A percentile compares a stretch with the other conserved stretches of the same genome.
These are phyloP conservation scores for Boehmeria nivea DNA, from an alignment of 306 rosid species.

Conservation along the genomic window DNA sequence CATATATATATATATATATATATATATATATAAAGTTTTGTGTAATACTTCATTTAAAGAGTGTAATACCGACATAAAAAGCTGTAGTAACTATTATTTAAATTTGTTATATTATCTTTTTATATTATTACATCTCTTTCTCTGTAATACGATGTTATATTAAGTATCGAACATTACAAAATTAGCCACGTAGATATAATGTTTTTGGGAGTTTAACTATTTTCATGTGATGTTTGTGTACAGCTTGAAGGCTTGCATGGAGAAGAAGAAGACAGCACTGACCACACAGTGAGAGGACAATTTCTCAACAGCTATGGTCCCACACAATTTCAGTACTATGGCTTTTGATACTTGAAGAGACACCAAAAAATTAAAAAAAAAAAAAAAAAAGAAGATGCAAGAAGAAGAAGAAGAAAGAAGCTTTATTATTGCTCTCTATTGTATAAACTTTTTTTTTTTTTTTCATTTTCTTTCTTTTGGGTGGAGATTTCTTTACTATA, in stretches of 20 bases:
- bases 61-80: too few species aligned
- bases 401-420: conserved; percentile 1
- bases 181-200: too few species aligned
- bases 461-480: background rate
- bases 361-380: too few species aligned
- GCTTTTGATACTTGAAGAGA: conserved; percentile 38
- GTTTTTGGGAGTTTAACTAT: background rate
- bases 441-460: conserved; percentile 12
- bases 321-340: conserved; percentile 46
- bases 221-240: background rate
- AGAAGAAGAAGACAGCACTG: conserved; percentile 38
- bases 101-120: too few species aligned
- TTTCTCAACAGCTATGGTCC: conserved; percentile 33
- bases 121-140: too few species aligned
- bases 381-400: background rate
- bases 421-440: conserved; percentile 1
- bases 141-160: too few species aligned
- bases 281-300: conserved; percentile 34
- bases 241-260: conserved; percentile 55
- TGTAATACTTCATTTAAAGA: too few species aligned
- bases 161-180: too few species aligned
- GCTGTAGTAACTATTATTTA: too few species aligned
- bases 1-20: too few species aligned
- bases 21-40: too few species aligned
- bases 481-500: conserved; percentile 13